These are phyloP conservation scores for Ziziphus jujuba DNA, from an alignment of 306 rosid species.

Conservation along the genomic window DNA sequence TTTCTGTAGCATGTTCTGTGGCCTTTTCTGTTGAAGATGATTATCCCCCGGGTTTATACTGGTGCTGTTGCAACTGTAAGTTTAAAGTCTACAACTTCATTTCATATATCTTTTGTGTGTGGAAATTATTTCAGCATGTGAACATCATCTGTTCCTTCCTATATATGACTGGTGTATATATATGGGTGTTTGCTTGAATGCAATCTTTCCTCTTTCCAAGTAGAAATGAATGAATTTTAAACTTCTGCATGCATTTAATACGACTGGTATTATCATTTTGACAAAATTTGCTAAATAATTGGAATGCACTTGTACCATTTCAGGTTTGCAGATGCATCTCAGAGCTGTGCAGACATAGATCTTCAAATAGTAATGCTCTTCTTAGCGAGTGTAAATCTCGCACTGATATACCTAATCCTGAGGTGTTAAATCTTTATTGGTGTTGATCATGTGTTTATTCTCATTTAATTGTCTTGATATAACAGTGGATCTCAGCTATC, in stretches of 20 bases:
- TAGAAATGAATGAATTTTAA: background rate
- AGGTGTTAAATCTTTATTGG: slow-evolving; percentile 42
- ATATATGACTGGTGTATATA: background rate
- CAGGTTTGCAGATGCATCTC: slow-evolving; percentile 98
- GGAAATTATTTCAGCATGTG: slow-evolving; percentile 22
- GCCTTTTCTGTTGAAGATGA: slow-evolving; percentile 96
- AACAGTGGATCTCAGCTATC: slow-evolving; percentile 2
- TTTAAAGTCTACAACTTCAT: background rate
- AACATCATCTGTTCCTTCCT: slow-evolving; percentile 20
- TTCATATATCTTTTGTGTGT: background rate
- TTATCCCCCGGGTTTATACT: slow-evolving; percentile 72
- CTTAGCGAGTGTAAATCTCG: slow-evolving; percentile 72
- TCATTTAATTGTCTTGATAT: slow-evolving; percentile 13
- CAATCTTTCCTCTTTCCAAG: background rate
- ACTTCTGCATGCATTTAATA: slow-evolving; percentile 1
- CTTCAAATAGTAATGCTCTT: slow-evolving; percentile 54
- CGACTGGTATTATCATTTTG: background rate
- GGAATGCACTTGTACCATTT: slow-evolving; percentile 14
- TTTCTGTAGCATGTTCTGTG: slow-evolving; percentile 82
- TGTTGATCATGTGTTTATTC: background rate
- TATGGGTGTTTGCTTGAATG: background rate
- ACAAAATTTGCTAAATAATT: background rate
- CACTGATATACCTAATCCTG: slow-evolving; percentile 76
- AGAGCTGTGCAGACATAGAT: slow-evolving; percentile 81
- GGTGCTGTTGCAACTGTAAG: slow-evolving; percentile 88